Evolutionary conservation across 192 early-diverging fungal genomes (phyloP), one percentile per base, ranked within the genome.

Genomic region (Coemansia sp.): DNA sequence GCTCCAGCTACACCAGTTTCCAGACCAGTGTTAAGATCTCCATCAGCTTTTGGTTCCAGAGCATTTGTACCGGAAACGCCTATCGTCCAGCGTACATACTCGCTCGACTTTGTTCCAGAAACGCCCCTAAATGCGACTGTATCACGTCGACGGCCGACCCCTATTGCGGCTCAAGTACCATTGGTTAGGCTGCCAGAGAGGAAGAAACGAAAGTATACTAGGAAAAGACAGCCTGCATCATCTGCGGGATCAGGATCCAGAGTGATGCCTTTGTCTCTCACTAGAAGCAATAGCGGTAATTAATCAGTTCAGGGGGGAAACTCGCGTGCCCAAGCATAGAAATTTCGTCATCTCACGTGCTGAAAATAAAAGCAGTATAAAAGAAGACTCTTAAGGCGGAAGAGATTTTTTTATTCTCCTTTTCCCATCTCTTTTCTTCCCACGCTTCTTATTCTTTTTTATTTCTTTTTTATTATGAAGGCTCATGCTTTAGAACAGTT

Each of bases 401-500:
- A 3, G 34, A 6, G 55, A 12, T 31, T 13, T 36, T 10, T 36
- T 27, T 27, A 13, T 24, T 16, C 36, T 69, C 42, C n/a, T 9
- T 51, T 36, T 40, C 47, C 18, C 10, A 38, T 38, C 51, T 27
- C n/a, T 54, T 44, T 29, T 46, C 38, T 63, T 47, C 24, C 41
- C 31, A 38, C 54, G 49, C 63, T 40, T 40, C 27, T 44, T 16
- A 2, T 46, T 41, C 2, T 43, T 57, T 29, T 57, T 22, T 22
- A 11, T 15, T n/a, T 46, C 40, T 46, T 5, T 57, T 47, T 65
- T 43, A 64, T 31, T 41, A 66, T 83, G 80, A 83, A 75, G 54
- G 59, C 73, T 12, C 4, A 59, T 10, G 73, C 73, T 41, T 41
- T 84, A 20, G 73, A 67, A 49, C 69, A 73, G 24, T 84, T 73